phyloP scores from a whole-genome alignment of 441 rosid genomes.

The Flueggea neowawraea region DNA sequence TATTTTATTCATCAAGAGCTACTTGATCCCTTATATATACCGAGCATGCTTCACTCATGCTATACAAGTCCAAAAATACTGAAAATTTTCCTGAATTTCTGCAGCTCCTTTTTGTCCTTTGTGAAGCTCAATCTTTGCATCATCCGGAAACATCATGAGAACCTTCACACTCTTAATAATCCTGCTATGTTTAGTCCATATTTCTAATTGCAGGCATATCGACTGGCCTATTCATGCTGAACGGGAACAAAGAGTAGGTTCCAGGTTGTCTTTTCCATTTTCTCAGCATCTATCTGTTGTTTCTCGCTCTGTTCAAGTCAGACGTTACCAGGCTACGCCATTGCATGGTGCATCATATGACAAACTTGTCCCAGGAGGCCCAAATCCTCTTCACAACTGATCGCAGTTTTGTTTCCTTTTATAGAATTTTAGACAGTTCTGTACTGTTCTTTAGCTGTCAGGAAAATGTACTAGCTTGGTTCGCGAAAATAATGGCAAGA shows the following conservation, averaged over 20 bases:
- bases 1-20: no score
- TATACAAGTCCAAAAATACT: no score
- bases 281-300: constrained; percentile 10
- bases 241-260: constrained; percentile 8
- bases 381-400: constrained; percentile 55
- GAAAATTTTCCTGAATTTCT: no score
- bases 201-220: constrained; percentile 23
- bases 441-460: constrained; percentile 1
- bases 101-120: no score
- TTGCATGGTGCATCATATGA: constrained; percentile 15
- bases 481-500: constrained; percentile 24
- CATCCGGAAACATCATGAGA: no score
- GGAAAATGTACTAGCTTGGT: constrained; percentile 11
- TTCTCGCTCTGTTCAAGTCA: constrained; percentile 10
- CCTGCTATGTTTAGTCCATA: constrained; percentile 17
- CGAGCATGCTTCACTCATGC: no score
- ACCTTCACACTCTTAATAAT: constrained; percentile 15
- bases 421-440: not conserved
- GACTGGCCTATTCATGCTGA: constrained; percentile 9
- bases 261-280: constrained; percentile 8
- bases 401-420: not conserved
- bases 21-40: no score
- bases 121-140: no score
- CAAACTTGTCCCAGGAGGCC: constrained; percentile 41
- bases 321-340: constrained; percentile 6